Conservation (phyloP, 2,329 filamentous ascomycete genomes). For the Trichoderma arundinaceum region DNA sequence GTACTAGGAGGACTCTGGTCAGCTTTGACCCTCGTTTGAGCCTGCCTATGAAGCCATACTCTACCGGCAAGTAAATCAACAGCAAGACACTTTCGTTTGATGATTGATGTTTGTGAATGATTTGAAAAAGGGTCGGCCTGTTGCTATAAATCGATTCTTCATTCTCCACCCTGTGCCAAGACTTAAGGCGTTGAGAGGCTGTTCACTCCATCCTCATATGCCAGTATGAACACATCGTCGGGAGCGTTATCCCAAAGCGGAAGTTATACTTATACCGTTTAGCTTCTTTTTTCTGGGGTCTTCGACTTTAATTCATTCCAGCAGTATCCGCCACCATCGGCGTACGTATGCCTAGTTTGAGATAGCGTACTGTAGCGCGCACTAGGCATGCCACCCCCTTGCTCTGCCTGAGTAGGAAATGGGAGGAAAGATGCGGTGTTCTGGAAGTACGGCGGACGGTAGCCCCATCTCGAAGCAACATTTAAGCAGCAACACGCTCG, state of each 20-base stretch:
- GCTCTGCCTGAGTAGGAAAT: not conserved
- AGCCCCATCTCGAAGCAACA: not conserved
- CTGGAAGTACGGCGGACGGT: too few relatives aligned
- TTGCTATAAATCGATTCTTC: not conserved
- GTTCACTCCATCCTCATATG: not conserved
- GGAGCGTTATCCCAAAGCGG: conserved; percentile 4
- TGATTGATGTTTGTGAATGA: too few relatives aligned
- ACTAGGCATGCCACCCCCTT: conserved; percentile 7
- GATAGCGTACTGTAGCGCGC: not conserved
- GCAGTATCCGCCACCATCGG: not conserved
- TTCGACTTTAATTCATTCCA: not conserved
- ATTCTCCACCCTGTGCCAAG: too few relatives aligned
- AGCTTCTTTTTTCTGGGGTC: conserved; percentile 1
- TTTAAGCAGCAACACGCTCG: not conserved
- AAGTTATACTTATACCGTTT: conserved; percentile 8
- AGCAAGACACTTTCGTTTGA: not conserved
- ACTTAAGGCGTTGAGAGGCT: not conserved
- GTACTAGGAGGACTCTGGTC: not conserved
- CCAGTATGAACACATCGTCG: not conserved
- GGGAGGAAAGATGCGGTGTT: not conserved
- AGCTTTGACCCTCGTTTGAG: not conserved
- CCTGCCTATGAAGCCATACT: not conserved
- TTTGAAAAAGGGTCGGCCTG: not conserved
- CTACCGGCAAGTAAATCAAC: not conserved
- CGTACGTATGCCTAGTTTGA: not conserved